Conservation (phyloP, 73 alveolate species). For the Effrenium voratum region DNA sequence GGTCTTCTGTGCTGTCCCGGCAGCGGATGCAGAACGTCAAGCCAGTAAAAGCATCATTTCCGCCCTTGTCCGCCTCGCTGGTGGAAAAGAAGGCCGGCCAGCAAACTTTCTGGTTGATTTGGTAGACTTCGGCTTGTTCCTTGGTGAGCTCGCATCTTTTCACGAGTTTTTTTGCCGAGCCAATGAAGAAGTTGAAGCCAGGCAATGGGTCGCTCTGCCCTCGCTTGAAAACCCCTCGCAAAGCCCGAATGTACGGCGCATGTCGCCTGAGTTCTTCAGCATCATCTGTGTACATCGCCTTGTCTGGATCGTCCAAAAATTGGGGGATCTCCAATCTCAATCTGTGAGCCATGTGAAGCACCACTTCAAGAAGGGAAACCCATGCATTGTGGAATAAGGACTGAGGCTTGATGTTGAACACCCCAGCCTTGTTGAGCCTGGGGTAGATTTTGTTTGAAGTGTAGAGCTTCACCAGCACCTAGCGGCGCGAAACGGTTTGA, state of each 20-base stretch:
- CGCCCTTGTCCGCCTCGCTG: not conserved
- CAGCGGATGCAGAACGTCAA: not conserved
- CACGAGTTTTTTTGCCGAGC: not conserved
- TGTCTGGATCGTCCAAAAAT: not conserved
- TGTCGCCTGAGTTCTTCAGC: not conserved
- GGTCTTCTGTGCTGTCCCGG: not conserved
- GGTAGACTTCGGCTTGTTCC: not conserved
- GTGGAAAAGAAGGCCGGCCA: not conserved
- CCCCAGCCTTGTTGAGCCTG: no score
- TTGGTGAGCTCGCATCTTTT: not conserved
- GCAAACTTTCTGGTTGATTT: not conserved
- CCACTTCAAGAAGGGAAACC: no score
- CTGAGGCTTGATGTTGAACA: no score
- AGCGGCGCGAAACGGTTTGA: no score
- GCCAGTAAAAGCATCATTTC: not conserved
- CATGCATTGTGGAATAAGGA: no score
- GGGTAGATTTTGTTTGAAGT: no score
- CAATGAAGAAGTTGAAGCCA: not conserved
- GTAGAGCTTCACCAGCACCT: not conserved
- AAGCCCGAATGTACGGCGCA: not conserved
- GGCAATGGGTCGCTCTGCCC: not conserved
- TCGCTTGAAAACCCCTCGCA: not conserved
- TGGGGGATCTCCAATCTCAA: not conserved
- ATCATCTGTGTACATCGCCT: not conserved
- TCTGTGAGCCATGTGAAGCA: no score